Evolutionary conservation across 768 basidiomycete genomes (phyloP), one percentile per base, ranked within the genome.

Genomic region (Suillus cothurnatus): DNA sequence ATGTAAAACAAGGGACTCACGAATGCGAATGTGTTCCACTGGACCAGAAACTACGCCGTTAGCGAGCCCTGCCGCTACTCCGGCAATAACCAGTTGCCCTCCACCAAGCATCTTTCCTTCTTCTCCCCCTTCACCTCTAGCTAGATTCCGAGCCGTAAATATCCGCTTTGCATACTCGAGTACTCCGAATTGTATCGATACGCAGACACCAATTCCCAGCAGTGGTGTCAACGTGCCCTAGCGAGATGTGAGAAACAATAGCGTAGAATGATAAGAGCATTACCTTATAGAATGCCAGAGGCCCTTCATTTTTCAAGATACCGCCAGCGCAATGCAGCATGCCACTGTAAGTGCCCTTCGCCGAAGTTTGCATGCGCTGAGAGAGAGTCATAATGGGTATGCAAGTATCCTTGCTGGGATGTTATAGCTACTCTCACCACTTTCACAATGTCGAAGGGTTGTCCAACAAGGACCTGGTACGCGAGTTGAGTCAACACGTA

Each of bases 361-460:
- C 85, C 31, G 95, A 85, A 14, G 95, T 97, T 87, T 98, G 95
- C 90, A 97, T 95, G 66, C 95, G 88, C 94, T 95, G 73, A 67
- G 39, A 64, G 63, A 61, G 31, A 62, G 39, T 65, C 64, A 69
- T 63, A 59, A 60, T 66, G 59, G 60, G 68, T 32, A 60, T 66
- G 53, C 66, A 69, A n/a, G 66, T 21, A 38, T 28, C 26, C 43
- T 52, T 8, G n/a, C 23, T 26, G 49, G 60, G 17, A 64, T 32
- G 8, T 63, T 41, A 62, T 15, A 41, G 17, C 39, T 23, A 59
- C 41, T 86, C 92, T 74, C 74, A 94, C 93, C 80, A 95, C 93
- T 89, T 97, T 97, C 80, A 95, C 93, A 68, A 97, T 95, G 77
- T 98, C 95, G 77, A 98, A 98, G 15, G 95, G 95, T 77, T 97